These are phyloP conservation scores for Acanthamoeba lenticulata DNA, from an alignment of 208 protist species.

Conservation along the genomic window DNA sequence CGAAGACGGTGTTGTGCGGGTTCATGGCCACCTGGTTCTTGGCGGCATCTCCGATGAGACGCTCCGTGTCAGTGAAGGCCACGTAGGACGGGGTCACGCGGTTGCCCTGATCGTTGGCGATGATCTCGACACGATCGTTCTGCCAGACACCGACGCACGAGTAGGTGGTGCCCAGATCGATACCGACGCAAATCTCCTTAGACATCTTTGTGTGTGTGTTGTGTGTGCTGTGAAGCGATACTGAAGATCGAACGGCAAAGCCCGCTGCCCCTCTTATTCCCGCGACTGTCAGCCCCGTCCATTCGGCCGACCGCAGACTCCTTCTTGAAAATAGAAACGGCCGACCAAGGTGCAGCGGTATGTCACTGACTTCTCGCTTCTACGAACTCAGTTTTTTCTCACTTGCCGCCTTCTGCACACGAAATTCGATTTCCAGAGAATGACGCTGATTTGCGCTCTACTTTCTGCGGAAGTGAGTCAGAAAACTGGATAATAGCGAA, in stretches of 20 bases:
- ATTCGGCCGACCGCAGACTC: not conserved
- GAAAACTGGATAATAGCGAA: too few species aligned
- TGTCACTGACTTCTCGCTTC: not conserved
- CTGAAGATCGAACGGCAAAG: not conserved
- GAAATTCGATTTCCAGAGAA: not conserved
- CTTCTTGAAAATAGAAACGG: not conserved
- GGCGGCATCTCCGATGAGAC: slow-evolving; percentile 89
- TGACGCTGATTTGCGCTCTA: not conserved
- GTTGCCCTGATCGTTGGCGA: slow-evolving; percentile 96
- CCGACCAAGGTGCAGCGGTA: not conserved
- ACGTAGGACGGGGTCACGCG: slow-evolving; percentile 99
- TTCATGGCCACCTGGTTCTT: slow-evolving; percentile 92
- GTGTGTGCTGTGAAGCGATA: slow-evolving; percentile 63
- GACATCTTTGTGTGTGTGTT: slow-evolving; percentile 9
- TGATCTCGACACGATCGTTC: slow-evolving; percentile 87
- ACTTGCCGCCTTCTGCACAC: not conserved
- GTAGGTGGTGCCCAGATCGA: slow-evolving; percentile 90
- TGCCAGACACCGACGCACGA: slow-evolving; percentile 96
- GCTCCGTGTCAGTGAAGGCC: slow-evolving; percentile 96
- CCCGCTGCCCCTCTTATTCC: not conserved
- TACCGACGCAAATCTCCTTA: slow-evolving; percentile 86
- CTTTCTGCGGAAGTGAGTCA: too few species aligned
- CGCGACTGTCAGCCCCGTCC: not conserved
- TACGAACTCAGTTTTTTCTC: not conserved
- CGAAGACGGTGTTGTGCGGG: slow-evolving; percentile 92